phyloP scores from a whole-genome alignment of 2,329 filamentous ascomycete species.

The Corynespora cassiicola region DNA sequence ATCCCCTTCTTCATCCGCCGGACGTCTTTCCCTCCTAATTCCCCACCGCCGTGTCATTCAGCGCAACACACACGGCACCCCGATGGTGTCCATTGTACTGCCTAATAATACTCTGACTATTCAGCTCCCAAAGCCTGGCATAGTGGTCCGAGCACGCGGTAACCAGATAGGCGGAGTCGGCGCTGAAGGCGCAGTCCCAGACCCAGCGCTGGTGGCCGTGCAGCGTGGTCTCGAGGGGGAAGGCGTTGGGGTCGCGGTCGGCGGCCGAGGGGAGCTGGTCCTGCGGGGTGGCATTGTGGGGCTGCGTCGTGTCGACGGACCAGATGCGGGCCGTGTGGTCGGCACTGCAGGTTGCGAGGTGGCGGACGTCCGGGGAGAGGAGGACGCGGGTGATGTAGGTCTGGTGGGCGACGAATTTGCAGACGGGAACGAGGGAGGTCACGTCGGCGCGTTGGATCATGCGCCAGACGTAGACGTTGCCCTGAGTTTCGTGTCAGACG shows the following conservation, averaged over 20 bases:
- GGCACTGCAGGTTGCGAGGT: slow-evolving; percentile 90
- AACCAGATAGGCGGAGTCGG: slow-evolving; percentile 90
- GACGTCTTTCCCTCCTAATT: slow-evolving; percentile 29
- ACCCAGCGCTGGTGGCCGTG: slow-evolving; percentile 95
- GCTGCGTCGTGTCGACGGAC: slow-evolving; percentile 71
- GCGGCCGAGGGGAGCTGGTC: slow-evolving; percentile 40
- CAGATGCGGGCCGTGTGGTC: slow-evolving; percentile 97
- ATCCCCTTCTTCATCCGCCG: too few relatives aligned
- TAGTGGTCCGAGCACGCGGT: slow-evolving; percentile 95
- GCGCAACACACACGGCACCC: slow-evolving; percentile 87
- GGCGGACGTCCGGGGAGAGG: slow-evolving; percentile 90
- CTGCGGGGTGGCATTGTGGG: slow-evolving; percentile 40
- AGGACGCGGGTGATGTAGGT: slow-evolving; percentile 93
- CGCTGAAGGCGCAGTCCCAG: slow-evolving; percentile 95
- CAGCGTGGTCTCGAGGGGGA: slow-evolving; percentile 84
- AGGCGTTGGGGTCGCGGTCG: slow-evolving; percentile 61
- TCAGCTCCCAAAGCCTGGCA: slow-evolving; percentile 87
- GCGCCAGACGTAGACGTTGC: slow-evolving; percentile 97
- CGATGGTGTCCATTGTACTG: slow-evolving; percentile 96
- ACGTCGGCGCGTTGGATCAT: slow-evolving; percentile 83
- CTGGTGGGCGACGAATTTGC: slow-evolving; percentile 87
- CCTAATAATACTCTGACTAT: slow-evolving; percentile 85
- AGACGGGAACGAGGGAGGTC: slow-evolving; percentile 84
- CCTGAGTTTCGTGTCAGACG: slow-evolving; percentile 57
- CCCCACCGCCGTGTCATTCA: slow-evolving; percentile 72